A percentile compares a stretch with the other conserved stretches of the same genome.
phyloP scores from a whole-genome alignment of 2,329 filamentous ascomycete species.

The Elsinoe fawcettii region DNA sequence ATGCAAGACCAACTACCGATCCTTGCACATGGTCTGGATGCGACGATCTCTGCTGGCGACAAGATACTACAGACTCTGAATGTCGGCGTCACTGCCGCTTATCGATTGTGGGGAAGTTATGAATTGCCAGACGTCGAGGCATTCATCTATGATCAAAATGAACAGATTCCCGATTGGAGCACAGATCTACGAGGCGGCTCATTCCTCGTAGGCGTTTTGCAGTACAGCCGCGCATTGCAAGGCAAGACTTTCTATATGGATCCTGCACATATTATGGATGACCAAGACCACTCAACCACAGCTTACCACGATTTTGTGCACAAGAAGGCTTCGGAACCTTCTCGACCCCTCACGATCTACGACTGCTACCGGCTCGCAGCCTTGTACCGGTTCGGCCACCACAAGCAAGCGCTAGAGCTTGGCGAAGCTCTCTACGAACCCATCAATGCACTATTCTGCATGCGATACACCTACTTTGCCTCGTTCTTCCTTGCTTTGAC shows the following conservation, averaged over 20 bases:
- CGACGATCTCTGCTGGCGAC: slow-evolving; percentile 59
- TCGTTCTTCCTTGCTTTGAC: slow-evolving; percentile 38
- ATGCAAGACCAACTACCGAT: slow-evolving; percentile 51
- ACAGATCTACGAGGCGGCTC: slow-evolving; percentile 64
- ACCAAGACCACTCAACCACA: slow-evolving; percentile 55
- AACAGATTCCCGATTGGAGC: slow-evolving; percentile 67
- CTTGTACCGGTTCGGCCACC: slow-evolving; percentile 38
- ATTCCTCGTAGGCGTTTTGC: slow-evolving; percentile 57
- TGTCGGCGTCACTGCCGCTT: slow-evolving; percentile 58
- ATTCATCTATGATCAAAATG: slow-evolving; percentile 62
- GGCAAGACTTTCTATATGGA: slow-evolving; percentile 57
- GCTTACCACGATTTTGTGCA: slow-evolving; percentile 48
- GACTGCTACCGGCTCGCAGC: slow-evolving; percentile 45
- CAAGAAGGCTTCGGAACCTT: slow-evolving; percentile 47
- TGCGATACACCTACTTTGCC: slow-evolving; percentile 36
- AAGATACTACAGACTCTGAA: slow-evolving; percentile 64
- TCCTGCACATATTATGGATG: slow-evolving; percentile 54
- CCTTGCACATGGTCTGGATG: slow-evolving; percentile 59
- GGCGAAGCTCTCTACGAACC: slow-evolving; percentile 36
- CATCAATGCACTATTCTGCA: slow-evolving; percentile 38
- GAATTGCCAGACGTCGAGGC: slow-evolving; percentile 62
- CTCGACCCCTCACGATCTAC: slow-evolving; percentile 60
- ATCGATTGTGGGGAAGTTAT: slow-evolving; percentile 62
- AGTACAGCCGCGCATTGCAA: slow-evolving; percentile 61
- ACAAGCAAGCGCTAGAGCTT: slow-evolving; percentile 36